These are phyloP conservation scores for Conoideocrella luteorostrata DNA, from an alignment of 2,329 filamentous ascomycete genomes.

Conservation along the genomic window DNA sequence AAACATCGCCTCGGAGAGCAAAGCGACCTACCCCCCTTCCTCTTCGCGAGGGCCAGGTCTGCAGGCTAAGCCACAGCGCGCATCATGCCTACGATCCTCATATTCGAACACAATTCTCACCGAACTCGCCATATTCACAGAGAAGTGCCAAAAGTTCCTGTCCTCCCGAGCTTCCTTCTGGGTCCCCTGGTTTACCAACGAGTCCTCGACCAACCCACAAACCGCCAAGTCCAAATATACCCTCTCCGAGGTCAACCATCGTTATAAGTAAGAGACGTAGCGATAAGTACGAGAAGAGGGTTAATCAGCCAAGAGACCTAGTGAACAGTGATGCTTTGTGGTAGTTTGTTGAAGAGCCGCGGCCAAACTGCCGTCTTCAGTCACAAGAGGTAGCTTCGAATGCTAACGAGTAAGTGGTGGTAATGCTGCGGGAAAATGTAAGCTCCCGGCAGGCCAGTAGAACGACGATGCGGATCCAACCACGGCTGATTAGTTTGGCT, in stretches of 20 bases:
- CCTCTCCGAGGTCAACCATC: conserved; percentile 12
- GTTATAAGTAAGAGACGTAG: conserved; percentile 9
- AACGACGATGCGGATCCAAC: too few species aligned
- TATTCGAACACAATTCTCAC: conserved; percentile 24
- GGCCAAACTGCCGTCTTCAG: background rate
- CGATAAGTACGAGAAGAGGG: conserved; percentile 9
- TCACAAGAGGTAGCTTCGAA: too few species aligned
- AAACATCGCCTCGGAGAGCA: conserved; percentile 27
- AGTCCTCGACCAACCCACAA: conserved; percentile 19
- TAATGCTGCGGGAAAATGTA: too few species aligned
- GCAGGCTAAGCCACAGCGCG: conserved; percentile 14
- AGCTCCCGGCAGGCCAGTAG: too few species aligned
- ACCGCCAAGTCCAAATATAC: conserved; percentile 13
- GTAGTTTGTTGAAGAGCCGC: conserved; percentile 5
- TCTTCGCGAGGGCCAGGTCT: conserved; percentile 8
- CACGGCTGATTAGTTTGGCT: too few species aligned
- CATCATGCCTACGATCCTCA: conserved; percentile 28
- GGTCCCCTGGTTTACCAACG: conserved; percentile 23
- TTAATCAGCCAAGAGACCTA: conserved; percentile 6
- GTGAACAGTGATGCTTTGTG: conserved; percentile 16
- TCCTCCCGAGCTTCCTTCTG: conserved; percentile 17
- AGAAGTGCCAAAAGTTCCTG: conserved; percentile 13
- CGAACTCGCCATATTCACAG: conserved; percentile 14
- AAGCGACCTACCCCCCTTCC: conserved; percentile 15
- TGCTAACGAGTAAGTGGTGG: too few species aligned